Evolutionary conservation across 805 yeast genomes (phyloP), one percentile per base, ranked within the genome.

Genomic region (Ogataea zsoltii): DNA sequence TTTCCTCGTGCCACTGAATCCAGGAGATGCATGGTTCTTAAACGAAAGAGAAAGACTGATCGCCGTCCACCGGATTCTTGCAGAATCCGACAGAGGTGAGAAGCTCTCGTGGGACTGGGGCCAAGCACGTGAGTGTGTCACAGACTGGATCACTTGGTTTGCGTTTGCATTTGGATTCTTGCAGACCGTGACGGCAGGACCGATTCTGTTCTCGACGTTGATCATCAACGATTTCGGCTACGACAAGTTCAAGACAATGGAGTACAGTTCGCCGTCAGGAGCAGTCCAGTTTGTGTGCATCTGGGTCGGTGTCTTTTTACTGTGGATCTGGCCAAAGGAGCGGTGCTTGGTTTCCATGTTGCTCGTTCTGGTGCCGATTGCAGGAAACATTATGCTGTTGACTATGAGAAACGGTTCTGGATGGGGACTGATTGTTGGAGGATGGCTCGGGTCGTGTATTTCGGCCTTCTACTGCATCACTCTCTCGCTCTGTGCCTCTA

Each of bases 101-200:
- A 77, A 72, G 54, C 74, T 66, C 51, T 60, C 65, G 35, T 77
- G 80, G 71, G 79, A 81, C 55, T 65, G 63, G 69, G 61, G 70
- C 41, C 88, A 83, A 59, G 68, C 80, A 32, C 64, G 57, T 18
- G 88, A 83, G 61, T 77, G 80, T 10, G 44, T 80, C 32, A 56
- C 61, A n/a, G 88, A 83, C 53, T 54, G 64, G 46, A 72, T 74
- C 53, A 72, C 77, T 4, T 79, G 79, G 77, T 51, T 76, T 14
- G 65, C 70, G 46, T 71, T 78, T 49, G 45, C 66, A 2, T 67
- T 70, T 50, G 75, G 74, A 4, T 57, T 80, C 29, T 57, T 72
- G 25, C 66, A 62, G 33, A 71, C 74, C 42, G 69, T 82, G 38
- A 71, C 71, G 51, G 72, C 76, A 50, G 66, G 72, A 34, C 68